Evolutionary conservation across 345 rosid genomes (phyloP).

Genomic region (Populus nigra): DNA sequence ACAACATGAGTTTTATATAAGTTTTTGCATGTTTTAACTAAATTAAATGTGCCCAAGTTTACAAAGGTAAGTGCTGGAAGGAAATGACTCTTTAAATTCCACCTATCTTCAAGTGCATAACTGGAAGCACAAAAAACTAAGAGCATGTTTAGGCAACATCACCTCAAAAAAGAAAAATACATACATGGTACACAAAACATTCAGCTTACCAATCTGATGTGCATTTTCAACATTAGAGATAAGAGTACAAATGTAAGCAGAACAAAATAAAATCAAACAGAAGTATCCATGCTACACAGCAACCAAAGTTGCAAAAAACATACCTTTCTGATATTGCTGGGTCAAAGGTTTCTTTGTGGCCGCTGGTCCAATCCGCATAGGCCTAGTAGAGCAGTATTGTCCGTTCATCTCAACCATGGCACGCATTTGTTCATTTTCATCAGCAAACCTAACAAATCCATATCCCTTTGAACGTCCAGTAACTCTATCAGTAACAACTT

Average conservation of each 20-base stretch:
- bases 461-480: slow-evolving; percentile 96
- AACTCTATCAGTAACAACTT: slow-evolving; percentile 81
- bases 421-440: slow-evolving; percentile 75
- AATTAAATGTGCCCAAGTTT: slow-evolving; percentile 62
- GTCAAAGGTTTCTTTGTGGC: slow-evolving; percentile 68
- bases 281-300: neutral
- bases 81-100: slow-evolving; percentile 50
- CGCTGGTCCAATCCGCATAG: slow-evolving; percentile 94
- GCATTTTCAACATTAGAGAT: neutral
- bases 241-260: neutral
- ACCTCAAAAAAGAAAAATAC: slow-evolving; percentile 13
- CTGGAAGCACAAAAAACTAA: slow-evolving; percentile 37
- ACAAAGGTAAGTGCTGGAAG: slow-evolving; percentile 64
- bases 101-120: slow-evolving; percentile 43
- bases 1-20: slow-evolving; percentile 92
- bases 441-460: slow-evolving; percentile 89
- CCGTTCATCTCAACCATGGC: slow-evolving; percentile 99
- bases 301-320: slow-evolving; percentile 6
- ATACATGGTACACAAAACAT: slow-evolving; percentile 17
- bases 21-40: slow-evolving; percentile 63
- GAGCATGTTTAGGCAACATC: slow-evolving; percentile 24
- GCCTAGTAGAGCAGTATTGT: slow-evolving; percentile 70
- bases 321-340: slow-evolving; percentile 78
- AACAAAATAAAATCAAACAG: neutral
- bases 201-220: slow-evolving; percentile 26